These are phyloP conservation scores for Coniochaeta sp. DNA, from an alignment of 2,329 filamentous ascomycete species.

Conservation along the genomic window DNA sequence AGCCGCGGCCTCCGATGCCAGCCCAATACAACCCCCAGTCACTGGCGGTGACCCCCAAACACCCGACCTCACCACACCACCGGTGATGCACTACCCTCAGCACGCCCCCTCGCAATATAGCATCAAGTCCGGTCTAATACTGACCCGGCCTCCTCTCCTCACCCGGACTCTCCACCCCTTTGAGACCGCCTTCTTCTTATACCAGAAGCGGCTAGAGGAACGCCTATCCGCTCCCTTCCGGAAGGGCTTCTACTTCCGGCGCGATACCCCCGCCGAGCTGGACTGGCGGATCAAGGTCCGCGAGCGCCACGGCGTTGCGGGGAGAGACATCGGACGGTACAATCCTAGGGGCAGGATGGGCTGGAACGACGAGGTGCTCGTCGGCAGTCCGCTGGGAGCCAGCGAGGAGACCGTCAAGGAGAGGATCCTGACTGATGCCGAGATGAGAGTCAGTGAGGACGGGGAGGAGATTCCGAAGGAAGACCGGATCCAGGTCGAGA, in stretches of 20 bases:
- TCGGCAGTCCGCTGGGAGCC: slow-evolving; percentile 59
- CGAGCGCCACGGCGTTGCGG: slow-evolving; percentile 64
- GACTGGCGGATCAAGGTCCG: slow-evolving; percentile 86
- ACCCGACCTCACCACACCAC: slow-evolving; percentile 14
- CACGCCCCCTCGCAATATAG: slow-evolving; percentile 27
- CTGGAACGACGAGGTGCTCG: slow-evolving; percentile 87
- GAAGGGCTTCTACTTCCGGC: slow-evolving; percentile 91
- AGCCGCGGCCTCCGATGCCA: slow-evolving; percentile 17
- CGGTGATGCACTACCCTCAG: slow-evolving; percentile 12
- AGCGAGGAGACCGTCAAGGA: slow-evolving; percentile 58
- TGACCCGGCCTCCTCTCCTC: slow-evolving; percentile 81
- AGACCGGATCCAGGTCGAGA: slow-evolving; percentile 60
- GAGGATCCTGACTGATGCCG: slow-evolving; percentile 67
- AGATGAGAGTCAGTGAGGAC: slow-evolving; percentile 52
- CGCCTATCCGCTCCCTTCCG: slow-evolving; percentile 81
- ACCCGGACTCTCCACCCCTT: slow-evolving; percentile 80
- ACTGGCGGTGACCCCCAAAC: slow-evolving; percentile 15
- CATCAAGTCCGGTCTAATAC: slow-evolving; percentile 62
- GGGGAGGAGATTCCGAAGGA: slow-evolving; percentile 49
- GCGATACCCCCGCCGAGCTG: slow-evolving; percentile 71
- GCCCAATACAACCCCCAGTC: slow-evolving; percentile 12
- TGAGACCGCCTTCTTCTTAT: slow-evolving; percentile 90
- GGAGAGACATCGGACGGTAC: slow-evolving; percentile 81
- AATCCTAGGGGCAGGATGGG: slow-evolving; percentile 48
- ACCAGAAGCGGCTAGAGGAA: slow-evolving; percentile 95